phyloP scores from a whole-genome alignment of 352 stramenopile genomes.

The Globisporangium nagaii region DNA sequence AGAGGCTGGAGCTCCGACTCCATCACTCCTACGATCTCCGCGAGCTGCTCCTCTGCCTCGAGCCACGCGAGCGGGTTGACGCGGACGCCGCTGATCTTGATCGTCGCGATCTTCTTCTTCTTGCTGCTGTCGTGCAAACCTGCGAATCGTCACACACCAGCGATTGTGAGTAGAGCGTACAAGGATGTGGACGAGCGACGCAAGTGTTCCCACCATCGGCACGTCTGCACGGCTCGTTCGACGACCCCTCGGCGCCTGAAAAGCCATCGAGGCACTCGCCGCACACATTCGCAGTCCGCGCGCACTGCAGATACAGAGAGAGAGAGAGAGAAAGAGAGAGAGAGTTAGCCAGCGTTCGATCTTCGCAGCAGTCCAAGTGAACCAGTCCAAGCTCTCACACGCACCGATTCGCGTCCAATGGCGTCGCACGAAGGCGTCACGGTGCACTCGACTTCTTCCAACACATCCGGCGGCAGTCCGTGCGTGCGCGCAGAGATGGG shows the following conservation, averaged over 20 bases:
- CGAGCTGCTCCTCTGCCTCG: background rate
- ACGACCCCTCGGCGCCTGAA: conserved; percentile 18
- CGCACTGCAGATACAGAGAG: conserved; percentile 27
- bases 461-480: conserved; percentile 55
- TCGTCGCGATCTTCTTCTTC: conserved; percentile 14
- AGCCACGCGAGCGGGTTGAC: conserved; percentile 29
- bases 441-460: conserved; percentile 51
- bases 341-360: too few species aligned
- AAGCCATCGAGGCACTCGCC: conserved; percentile 68
- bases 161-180: too few species aligned
- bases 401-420: conserved; percentile 44
- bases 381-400: background rate
- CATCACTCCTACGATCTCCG: background rate
- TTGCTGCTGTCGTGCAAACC: background rate
- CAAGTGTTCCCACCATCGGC: background rate
- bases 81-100: conserved; percentile 70
- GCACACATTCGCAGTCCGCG: conserved; percentile 44
- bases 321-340: background rate
- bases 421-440: conserved; percentile 38
- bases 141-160: background rate
- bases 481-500: conserved; percentile 50
- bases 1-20: background rate
- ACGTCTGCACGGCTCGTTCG: conserved; percentile 33
- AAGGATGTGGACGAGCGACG: too few species aligned
- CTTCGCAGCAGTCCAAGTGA: too few species aligned